Conservation (phyloP, 192 early-diverging fungal species). For the Umbelopsis sp. region DNA sequence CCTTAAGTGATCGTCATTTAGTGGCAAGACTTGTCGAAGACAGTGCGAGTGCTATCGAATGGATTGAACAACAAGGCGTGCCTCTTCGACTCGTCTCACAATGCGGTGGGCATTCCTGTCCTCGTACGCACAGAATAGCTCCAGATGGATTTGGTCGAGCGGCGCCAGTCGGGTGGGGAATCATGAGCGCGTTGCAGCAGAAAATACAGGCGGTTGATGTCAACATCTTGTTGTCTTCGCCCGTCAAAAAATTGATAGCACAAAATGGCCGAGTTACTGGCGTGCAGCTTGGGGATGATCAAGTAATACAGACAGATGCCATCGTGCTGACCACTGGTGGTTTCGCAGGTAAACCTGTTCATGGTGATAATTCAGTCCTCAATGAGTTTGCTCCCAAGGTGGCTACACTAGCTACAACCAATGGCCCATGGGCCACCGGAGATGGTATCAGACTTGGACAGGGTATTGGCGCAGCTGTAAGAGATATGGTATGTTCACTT, state of each 20-base stretch:
- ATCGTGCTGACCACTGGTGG: constrained; percentile 83
- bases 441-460: constrained; percentile 73
- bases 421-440: constrained; percentile 81
- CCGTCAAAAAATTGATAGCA: constrained; percentile 58
- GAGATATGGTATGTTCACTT: constrained; percentile 48
- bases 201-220: constrained; percentile 14
- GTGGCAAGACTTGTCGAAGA: constrained; percentile 70
- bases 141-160: constrained; percentile 42
- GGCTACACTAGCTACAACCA: constrained; percentile 65
- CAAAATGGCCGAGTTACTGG: constrained; percentile 58
- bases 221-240: constrained; percentile 40
- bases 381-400: constrained; percentile 63
- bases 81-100: constrained; percentile 61
- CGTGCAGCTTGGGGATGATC: constrained; percentile 57
- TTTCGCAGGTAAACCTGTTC: constrained; percentile 66
- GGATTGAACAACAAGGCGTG: constrained; percentile 70
- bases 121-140: constrained; percentile 71
- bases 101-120: constrained; percentile 77
- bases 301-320: constrained; percentile 45
- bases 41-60: constrained; percentile 69
- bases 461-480: constrained; percentile 65
- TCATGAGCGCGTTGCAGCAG: constrained; percentile 70
- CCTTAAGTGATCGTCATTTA: constrained; percentile 57
- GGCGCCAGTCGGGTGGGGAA: constrained; percentile 70
- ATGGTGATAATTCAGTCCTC: constrained; percentile 39